Evolutionary conservation across 192 early-diverging fungal genomes (phyloP), one percentile per base, ranked within the genome.

Genomic region (Coemansia sp.): DNA sequence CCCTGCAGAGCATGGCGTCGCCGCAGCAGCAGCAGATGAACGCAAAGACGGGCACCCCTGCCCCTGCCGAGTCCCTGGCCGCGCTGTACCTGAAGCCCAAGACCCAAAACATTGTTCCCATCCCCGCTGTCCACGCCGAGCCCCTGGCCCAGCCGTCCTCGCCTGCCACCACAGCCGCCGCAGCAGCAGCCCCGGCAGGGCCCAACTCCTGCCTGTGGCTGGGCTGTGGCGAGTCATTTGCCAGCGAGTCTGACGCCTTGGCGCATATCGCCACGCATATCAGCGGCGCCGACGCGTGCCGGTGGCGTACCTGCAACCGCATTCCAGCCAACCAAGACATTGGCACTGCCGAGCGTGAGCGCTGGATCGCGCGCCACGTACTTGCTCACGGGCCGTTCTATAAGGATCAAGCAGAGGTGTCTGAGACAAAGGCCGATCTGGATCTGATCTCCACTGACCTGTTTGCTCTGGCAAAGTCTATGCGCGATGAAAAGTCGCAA

Each of bases 321-420:
- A 67, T 84, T 18, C 80, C 80, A 4, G 44, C 22, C 15, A 20
- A 15, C 3, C 52, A 22, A 15, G 54, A 55, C 27, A 13, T 55
- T 10, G 54, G 27, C 54, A 2, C 54, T 15, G 12, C 16, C 5
- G 68, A 8, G 27, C 40, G 27, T 42, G 20, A 75, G 43, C 55
- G 38, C 27, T 84, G 81, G 81, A 16, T 84, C 8, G 15, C 41
- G 44, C 75, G 73, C 0, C 81, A 84, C 27, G 60, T 73, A 12
- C 76, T 84, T 9, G 63, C 61, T 3, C 81, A 84, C 15, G 81
- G 81, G 2, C 81, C 81, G n/a, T 84, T 80, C 65, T 75, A 55
- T 59, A 51, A 51, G 43, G 38, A 36, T 16, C 10, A 9, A 22
- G 55, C 43, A 27, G 41, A 41, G 52, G 52, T 12, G 7, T 10